Evolutionary conservation across 1,139 yeast genomes (phyloP).

Genomic region (Pichia sp.): DNA sequence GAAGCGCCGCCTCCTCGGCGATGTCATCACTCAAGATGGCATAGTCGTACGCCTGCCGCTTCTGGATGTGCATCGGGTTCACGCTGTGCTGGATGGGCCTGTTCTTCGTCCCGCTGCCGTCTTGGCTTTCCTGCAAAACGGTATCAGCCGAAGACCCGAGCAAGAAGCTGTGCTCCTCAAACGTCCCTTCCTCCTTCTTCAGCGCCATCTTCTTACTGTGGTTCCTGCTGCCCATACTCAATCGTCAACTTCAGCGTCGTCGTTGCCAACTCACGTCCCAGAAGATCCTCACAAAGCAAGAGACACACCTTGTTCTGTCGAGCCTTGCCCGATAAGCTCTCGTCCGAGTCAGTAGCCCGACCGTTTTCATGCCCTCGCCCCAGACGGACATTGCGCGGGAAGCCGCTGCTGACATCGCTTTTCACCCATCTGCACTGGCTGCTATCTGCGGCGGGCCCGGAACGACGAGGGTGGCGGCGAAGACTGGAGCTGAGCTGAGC

Average conservation of each 20-base stretch:
- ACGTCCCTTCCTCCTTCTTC: background rate
- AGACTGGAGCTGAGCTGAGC: background rate
- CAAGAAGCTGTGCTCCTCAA: conserved; percentile 1
- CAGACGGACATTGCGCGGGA: background rate
- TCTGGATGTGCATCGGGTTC: conserved; percentile 4
- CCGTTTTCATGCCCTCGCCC: background rate
- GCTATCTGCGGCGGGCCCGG: background rate
- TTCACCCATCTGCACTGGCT: background rate
- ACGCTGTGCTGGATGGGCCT: background rate
- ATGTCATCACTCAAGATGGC: conserved; percentile 21
- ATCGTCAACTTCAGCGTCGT: too few relatives aligned
- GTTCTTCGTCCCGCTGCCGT: background rate
- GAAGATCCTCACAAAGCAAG: background rate
- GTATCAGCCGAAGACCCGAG: conserved; percentile 20
- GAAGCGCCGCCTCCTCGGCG: conserved; percentile 24
- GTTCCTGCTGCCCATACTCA: conserved; percentile 9
- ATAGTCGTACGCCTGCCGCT: conserved; percentile 11
- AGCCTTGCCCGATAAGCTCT: background rate
- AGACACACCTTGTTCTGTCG: too few relatives aligned
- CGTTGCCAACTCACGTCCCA: background rate
- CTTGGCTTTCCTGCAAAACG: background rate
- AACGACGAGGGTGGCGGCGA: background rate
- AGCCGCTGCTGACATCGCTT: background rate
- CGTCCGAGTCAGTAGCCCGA: background rate
- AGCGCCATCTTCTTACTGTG: conserved; percentile 1